Conservation (phyloP, 768 basidiomycete genomes). For the Trametes sanguinea region DNA sequence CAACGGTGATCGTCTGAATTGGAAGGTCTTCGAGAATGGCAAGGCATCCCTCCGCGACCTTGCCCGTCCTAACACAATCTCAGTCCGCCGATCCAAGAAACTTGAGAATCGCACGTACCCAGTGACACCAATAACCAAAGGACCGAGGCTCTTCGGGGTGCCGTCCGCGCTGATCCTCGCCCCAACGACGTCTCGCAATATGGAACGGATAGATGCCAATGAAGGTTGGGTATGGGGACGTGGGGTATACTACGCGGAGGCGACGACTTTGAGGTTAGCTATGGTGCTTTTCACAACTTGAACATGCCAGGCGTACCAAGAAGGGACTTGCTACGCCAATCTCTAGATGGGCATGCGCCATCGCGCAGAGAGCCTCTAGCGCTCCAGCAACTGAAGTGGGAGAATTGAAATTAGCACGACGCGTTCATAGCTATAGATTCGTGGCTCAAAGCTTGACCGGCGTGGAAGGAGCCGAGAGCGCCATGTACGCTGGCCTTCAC, state of each 20-base stretch:
- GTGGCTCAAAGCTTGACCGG: too few relatives aligned
- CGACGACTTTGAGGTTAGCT: too few relatives aligned
- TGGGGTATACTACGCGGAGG: constrained; percentile 59
- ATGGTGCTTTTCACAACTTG: neutral
- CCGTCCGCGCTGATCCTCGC: constrained; percentile 54
- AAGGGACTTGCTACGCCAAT: constrained; percentile 82
- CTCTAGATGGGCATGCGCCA: constrained; percentile 78
- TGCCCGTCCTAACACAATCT: constrained; percentile 58
- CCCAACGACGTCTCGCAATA: constrained; percentile 59
- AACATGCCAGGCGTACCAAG: constrained; percentile 51
- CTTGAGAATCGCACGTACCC: constrained; percentile 51
- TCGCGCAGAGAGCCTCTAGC: constrained; percentile 75
- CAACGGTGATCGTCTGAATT: constrained; percentile 53
- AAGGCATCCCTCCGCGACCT: constrained; percentile 78
- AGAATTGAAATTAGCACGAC: too few relatives aligned
- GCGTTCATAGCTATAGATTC: too few relatives aligned
- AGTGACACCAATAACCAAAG: constrained; percentile 79
- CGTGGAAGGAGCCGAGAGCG: too few relatives aligned
- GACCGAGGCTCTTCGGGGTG: constrained; percentile 65
- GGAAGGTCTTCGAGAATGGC: constrained; percentile 75
- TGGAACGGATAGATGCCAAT: constrained; percentile 51
- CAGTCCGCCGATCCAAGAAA: neutral
- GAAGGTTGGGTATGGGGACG: constrained; percentile 75
- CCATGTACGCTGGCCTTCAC: too few relatives aligned
- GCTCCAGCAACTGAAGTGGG: constrained; percentile 71